Conservation (phyloP, 2,329 filamentous ascomycete genomes). For the Mycosphaerella sp. region DNA sequence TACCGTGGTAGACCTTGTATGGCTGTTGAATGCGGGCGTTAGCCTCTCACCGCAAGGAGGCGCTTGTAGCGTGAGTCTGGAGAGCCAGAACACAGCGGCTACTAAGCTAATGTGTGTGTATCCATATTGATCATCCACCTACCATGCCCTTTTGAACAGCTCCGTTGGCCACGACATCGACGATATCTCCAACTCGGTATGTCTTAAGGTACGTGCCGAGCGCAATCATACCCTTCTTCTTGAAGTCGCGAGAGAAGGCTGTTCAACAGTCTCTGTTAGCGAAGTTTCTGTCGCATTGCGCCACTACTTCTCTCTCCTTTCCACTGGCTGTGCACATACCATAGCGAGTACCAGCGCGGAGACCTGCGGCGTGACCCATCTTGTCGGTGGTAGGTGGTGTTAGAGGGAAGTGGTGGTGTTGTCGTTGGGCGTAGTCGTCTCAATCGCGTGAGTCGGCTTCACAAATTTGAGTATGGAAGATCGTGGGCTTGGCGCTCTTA, state of each 20-base stretch:
- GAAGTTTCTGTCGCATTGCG: constrained; percentile 2
- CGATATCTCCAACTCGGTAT: constrained; percentile 98
- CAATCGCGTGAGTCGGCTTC: background rate
- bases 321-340: constrained; percentile 26
- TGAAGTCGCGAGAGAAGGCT: constrained; percentile 86
- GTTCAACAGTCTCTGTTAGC: constrained; percentile 17
- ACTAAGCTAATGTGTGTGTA: constrained; percentile 6
- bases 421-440: constrained; percentile 4
- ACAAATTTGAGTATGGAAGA: too few species aligned
- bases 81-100: constrained; percentile 11
- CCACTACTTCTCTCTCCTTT: constrained; percentile 1
- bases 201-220: constrained; percentile 90
- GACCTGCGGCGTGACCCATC: constrained; percentile 51
- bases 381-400: constrained; percentile 29
- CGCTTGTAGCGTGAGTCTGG: constrained; percentile 10
- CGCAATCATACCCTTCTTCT: constrained; percentile 89
- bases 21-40: constrained; percentile 46
- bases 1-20: constrained; percentile 99
- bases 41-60: constrained; percentile 12
- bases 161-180: constrained; percentile 98
- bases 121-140: constrained; percentile 40
- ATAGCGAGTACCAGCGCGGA: constrained; percentile 40
- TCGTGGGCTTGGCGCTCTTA: too few species aligned
- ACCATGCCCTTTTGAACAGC: constrained; percentile 88
- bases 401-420: constrained; percentile 1